phyloP scores from a whole-genome alignment of 1,139 yeast genomes.

The Pichia sp. region DNA sequence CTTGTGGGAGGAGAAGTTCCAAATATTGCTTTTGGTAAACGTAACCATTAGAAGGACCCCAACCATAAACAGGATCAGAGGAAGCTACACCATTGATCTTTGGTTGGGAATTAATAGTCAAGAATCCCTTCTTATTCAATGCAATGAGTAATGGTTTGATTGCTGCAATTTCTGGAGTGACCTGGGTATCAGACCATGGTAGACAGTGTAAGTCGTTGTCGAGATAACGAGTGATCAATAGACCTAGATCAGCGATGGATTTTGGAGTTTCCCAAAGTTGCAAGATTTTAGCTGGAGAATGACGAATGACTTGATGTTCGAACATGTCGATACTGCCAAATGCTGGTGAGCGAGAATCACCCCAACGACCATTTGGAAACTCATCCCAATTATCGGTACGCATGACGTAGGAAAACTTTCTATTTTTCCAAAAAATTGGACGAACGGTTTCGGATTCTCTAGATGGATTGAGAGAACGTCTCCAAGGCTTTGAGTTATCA shows the following conservation, averaged over 20 bases:
- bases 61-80: slow-evolving; percentile 67
- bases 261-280: slow-evolving; percentile 87
- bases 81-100: slow-evolving; percentile 76
- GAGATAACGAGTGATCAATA: slow-evolving; percentile 58
- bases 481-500: slow-evolving; percentile 58
- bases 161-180: slow-evolving; percentile 66
- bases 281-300: slow-evolving; percentile 69
- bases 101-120: slow-evolving; percentile 95
- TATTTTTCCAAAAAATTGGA: slow-evolving; percentile 94
- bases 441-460: slow-evolving; percentile 79
- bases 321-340: slow-evolving; percentile 83
- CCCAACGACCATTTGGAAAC: slow-evolving; percentile 95
- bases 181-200: slow-evolving; percentile 95
- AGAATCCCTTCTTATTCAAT: slow-evolving; percentile 58
- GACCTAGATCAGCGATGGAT: slow-evolving; percentile 48
- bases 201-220: slow-evolving; percentile 64
- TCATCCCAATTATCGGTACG: slow-evolving; percentile 98
- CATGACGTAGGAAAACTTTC: slow-evolving; percentile 83
- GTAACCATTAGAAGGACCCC: slow-evolving; percentile 94
- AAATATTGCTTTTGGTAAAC: slow-evolving; percentile 91
- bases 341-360: slow-evolving; percentile 95
- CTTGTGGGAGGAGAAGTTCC: slow-evolving; percentile 71
- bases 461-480: slow-evolving; percentile 78
- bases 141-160: slow-evolving; percentile 54
- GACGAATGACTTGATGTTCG: slow-evolving; percentile 73